Evolutionary conservation across 805 yeast species (phyloP).

Genomic region (Wickerhamomyces kurtzmanii): DNA sequence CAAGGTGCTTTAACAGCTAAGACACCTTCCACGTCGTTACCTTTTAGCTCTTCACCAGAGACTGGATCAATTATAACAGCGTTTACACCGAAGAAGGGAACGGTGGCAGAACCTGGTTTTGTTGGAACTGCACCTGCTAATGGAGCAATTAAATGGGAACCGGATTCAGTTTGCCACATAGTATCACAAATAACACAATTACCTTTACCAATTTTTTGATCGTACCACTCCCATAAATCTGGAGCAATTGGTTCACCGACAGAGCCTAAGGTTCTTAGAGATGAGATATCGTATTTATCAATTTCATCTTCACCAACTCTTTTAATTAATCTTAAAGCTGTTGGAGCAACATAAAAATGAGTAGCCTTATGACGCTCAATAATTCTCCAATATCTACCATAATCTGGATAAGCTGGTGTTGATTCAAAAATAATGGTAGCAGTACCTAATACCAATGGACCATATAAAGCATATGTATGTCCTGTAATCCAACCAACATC

Average conservation of each 20-base stretch:
- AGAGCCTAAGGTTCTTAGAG: constrained; percentile 90
- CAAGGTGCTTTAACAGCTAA: constrained; percentile 83
- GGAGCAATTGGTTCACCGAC: constrained; percentile 99
- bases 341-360: constrained; percentile 97
- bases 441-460: constrained; percentile 83
- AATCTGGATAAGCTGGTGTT: constrained; percentile 95
- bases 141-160: constrained; percentile 91
- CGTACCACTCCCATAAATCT: constrained; percentile 98
- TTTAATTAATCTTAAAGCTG: constrained; percentile 85
- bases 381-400: constrained; percentile 94
- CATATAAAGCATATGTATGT: constrained; percentile 91
- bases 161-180: constrained; percentile 98
- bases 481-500: constrained; percentile 99
- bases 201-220: constrained; percentile 82
- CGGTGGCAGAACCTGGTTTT: constrained; percentile 95
- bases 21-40: constrained; percentile 93
- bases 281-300: constrained; percentile 68
- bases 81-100: constrained; percentile 93
- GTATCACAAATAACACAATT: constrained; percentile 91
- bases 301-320: constrained; percentile 85
- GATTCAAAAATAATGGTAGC: constrained; percentile 93
- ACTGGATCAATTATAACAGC: constrained; percentile 92
- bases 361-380: constrained; percentile 86
- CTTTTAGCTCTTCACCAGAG: constrained; percentile 72
- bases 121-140: constrained; percentile 91